phyloP scores from a whole-genome alignment of 2,329 filamentous ascomycete genomes.

The Corinectria fuckeliana region DNA sequence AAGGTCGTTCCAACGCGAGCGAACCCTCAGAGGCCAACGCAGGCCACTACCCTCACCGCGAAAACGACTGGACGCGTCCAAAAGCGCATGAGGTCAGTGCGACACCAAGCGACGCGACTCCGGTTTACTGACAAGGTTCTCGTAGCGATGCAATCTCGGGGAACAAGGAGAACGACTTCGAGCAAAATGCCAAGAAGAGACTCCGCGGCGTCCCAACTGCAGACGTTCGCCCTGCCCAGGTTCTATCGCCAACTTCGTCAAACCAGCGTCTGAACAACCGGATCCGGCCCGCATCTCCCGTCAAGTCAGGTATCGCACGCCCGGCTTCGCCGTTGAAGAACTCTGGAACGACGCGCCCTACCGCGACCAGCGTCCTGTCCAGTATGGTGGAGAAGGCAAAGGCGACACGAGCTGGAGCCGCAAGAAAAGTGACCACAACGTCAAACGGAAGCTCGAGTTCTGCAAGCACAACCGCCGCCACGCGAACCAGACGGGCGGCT shows the following conservation, averaged over 20 bases:
- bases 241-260: slow-evolving; percentile 82
- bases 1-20: slow-evolving; percentile 53
- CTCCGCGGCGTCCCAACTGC: slow-evolving; percentile 54
- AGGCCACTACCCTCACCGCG: slow-evolving; percentile 29
- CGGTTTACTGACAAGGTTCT: slow-evolving; percentile 33
- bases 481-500: slow-evolving; percentile 45
- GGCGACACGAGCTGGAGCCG: slow-evolving; percentile 55
- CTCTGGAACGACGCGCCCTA: slow-evolving; percentile 47
- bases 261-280: slow-evolving; percentile 72
- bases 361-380: slow-evolving; percentile 55
- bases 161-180: slow-evolving; percentile 79
- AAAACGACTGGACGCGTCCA: slow-evolving; percentile 40
- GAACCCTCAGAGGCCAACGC: slow-evolving; percentile 46
- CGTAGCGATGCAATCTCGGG: slow-evolving; percentile 68
- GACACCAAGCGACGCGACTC: background rate
- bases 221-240: slow-evolving; percentile 57
- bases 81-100: slow-evolving; percentile 60
- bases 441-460: slow-evolving; percentile 54
- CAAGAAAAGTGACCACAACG: slow-evolving; percentile 54
- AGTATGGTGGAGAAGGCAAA: slow-evolving; percentile 68
- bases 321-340: slow-evolving; percentile 69
- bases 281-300: slow-evolving; percentile 56
- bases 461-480: slow-evolving; percentile 41
- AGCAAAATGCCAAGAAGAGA: slow-evolving; percentile 75
- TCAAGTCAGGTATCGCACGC: slow-evolving; percentile 63